Evolutionary conservation across 2,329 filamentous ascomycete species (phyloP).

Genomic region (Ilyonectria destructans): DNA sequence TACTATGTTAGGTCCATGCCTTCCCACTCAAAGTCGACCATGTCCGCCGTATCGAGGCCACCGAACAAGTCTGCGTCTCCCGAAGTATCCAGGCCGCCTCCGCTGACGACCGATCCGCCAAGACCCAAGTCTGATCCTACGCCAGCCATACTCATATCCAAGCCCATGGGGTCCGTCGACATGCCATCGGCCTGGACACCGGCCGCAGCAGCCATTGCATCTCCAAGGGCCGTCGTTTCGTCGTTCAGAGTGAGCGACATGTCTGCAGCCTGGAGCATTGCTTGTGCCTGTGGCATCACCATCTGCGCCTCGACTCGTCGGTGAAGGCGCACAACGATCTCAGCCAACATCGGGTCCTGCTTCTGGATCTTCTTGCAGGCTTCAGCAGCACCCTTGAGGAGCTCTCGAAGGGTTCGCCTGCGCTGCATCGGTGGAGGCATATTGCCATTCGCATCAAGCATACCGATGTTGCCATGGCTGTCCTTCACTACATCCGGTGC

Average conservation of each 20-base stretch:
- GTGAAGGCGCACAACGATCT: slow-evolving; percentile 75
- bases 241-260: slow-evolving; percentile 60
- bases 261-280: slow-evolving; percentile 61
- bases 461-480: slow-evolving; percentile 50
- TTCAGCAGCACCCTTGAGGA: slow-evolving; percentile 72
- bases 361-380: slow-evolving; percentile 71
- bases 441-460: slow-evolving; percentile 56
- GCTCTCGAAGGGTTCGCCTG: slow-evolving; percentile 72
- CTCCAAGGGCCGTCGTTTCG: slow-evolving; percentile 57
- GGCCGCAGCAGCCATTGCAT: slow-evolving; percentile 62
- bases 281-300: slow-evolving; percentile 58
- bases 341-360: slow-evolving; percentile 71
- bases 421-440: slow-evolving; percentile 59
- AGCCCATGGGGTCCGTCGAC: slow-evolving; percentile 59
- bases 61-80: slow-evolving; percentile 60
- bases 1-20: slow-evolving; percentile 53
- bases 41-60: slow-evolving; percentile 54
- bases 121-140: slow-evolving; percentile 58
- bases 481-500: slow-evolving; percentile 73
- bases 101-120: slow-evolving; percentile 54
- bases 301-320: slow-evolving; percentile 78
- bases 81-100: slow-evolving; percentile 51
- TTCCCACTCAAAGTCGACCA: slow-evolving; percentile 64
- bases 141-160: slow-evolving; percentile 63
- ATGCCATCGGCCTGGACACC: slow-evolving; percentile 59